phyloP scores from a whole-genome alignment of 352 stramenopile genomes.

The Phytophthora agathidicida region DNA sequence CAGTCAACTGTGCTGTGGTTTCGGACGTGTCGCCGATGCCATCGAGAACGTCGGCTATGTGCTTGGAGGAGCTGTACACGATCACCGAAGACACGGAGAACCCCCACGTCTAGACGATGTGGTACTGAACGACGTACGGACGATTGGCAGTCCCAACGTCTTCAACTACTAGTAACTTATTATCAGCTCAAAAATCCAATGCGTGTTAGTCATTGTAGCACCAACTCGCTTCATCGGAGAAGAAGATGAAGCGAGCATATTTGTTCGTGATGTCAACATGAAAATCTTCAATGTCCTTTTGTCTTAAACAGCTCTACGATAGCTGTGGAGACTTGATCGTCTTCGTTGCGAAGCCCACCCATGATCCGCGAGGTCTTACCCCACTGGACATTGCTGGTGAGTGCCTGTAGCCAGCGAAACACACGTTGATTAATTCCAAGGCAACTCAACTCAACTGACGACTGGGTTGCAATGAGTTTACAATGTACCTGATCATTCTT shows the following conservation, averaged over 20 bases:
- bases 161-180: constrained; percentile 15
- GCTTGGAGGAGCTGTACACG: constrained; percentile 58
- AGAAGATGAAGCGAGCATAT: constrained; percentile 19
- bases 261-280: background rate
- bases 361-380: constrained; percentile 64
- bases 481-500: constrained; percentile 31
- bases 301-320: constrained; percentile 63
- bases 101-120: constrained; percentile 21
- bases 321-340: constrained; percentile 59
- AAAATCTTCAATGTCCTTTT: constrained; percentile 8
- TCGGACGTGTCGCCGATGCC: constrained; percentile 29
- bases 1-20: constrained; percentile 2
- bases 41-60: constrained; percentile 29
- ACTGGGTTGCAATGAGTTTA: constrained; percentile 7
- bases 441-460: constrained; percentile 1
- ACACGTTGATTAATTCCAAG: constrained; percentile 9
- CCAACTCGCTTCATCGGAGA: constrained; percentile 11
- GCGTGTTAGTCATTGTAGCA: no score
- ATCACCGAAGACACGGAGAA: constrained; percentile 60
- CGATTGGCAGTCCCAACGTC: constrained; percentile 7
- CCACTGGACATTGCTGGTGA: constrained; percentile 66
- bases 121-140: constrained; percentile 5
- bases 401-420: constrained; percentile 4
- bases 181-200: background rate
- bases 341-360: constrained; percentile 48